A percentile compares a stretch with the other conserved stretches of the same genome.
These are phyloP conservation scores for Physcomitrellopsis africana DNA, from an alignment of 225 moss, liverwort and hornwort species.

Conservation along the genomic window DNA sequence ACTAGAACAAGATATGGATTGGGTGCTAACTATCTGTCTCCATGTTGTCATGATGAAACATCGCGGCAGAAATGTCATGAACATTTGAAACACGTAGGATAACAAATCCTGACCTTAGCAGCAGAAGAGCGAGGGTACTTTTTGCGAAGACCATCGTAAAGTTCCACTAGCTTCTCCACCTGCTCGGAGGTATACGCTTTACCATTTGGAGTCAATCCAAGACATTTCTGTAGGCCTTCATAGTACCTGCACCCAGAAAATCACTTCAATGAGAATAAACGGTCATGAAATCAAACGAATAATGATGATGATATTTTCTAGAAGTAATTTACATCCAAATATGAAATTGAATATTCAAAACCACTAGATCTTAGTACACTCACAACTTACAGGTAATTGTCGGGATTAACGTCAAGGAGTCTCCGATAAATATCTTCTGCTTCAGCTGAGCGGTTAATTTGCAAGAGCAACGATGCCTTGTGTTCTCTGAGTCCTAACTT, in stretches of 20 bases:
- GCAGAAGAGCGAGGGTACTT: conserved; percentile 94
- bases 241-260: conserved; percentile 62
- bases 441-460: conserved; percentile 63
- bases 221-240: conserved; percentile 90
- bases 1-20: not conserved
- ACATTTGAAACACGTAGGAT: not conserved
- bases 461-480: conserved; percentile 69
- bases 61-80: conserved; percentile 4
- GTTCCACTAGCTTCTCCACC: conserved; percentile 66
- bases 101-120: conserved; percentile 61
- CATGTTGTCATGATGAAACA: not conserved
- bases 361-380: not conserved
- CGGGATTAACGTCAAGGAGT: conserved; percentile 90
- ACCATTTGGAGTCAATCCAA: conserved; percentile 62
- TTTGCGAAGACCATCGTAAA: conserved; percentile 64
- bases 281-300: not conserved
- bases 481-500: conserved; percentile 84
- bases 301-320: too few species aligned
- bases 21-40: not conserved
- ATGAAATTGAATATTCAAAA: not conserved
- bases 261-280: conserved; percentile 1
- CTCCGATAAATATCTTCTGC: conserved; percentile 83
- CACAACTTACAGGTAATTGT: conserved; percentile 71
- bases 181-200: conserved; percentile 57
- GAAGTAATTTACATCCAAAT: conserved; percentile 16